Percentiles rank a stretch among this genome's conserved stretches.
phyloP scores from a whole-genome alignment of 805 yeast species.

The Saccharomycopsis fodiens region DNA sequence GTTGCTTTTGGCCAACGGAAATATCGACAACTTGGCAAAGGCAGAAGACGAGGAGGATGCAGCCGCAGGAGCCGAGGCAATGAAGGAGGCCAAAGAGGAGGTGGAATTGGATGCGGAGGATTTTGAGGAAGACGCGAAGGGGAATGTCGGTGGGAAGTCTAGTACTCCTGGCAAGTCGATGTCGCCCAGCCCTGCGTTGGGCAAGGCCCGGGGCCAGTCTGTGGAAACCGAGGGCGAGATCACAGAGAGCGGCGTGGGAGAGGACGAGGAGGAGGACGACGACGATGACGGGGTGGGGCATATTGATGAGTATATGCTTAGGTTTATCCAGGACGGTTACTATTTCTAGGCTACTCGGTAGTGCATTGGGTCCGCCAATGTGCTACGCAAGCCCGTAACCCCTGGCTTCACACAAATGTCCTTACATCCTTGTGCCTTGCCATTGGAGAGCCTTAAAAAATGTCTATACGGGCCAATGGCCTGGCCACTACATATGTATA shows the following conservation, averaged over 20 bases:
- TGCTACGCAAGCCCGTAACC: too few relatives aligned
- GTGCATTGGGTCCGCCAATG: too few relatives aligned
- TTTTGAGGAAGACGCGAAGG: conserved; percentile 47
- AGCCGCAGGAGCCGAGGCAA: conserved; percentile 81
- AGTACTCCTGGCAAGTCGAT: conserved; percentile 23
- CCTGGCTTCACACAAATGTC: too few relatives aligned
- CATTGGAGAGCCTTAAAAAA: too few relatives aligned
- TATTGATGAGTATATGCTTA: conserved; percentile 93
- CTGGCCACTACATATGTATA: too few relatives aligned
- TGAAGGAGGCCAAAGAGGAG: conserved; percentile 59
- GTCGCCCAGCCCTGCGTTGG: conserved; percentile 28
- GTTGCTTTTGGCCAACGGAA: conserved; percentile 29
- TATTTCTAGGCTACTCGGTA: too few relatives aligned
- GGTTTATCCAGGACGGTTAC: conserved; percentile 78
- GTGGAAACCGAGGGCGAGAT: conserved; percentile 10
- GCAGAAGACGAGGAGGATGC: conserved; percentile 94
- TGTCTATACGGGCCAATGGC: too few relatives aligned
- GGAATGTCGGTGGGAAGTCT: too few relatives aligned
- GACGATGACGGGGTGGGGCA: conserved; percentile 59
- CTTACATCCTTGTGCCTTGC: too few relatives aligned
- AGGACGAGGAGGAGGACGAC: conserved; percentile 47
- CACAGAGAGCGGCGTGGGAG: conserved; percentile 28
- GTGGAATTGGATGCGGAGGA: conserved; percentile 66
- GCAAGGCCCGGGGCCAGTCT: conserved; percentile 5
- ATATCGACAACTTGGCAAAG: conserved; percentile 64